Percentiles rank a stretch among this genome's conserved stretches.
Evolutionary conservation across 805 yeast genomes (phyloP).

Genomic region (Barnettozyma sucrosica): DNA sequence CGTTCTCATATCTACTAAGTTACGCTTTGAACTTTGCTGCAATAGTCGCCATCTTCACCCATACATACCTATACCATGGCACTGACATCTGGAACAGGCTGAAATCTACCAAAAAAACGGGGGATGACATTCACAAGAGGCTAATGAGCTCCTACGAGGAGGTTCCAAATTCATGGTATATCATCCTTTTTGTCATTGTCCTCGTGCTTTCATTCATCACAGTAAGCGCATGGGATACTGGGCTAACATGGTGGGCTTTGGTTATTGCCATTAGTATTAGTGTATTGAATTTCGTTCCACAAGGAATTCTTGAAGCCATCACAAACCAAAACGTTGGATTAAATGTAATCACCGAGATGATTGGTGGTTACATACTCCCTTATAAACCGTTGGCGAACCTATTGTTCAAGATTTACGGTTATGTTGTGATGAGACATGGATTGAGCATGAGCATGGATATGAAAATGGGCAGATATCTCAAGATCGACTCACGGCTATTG

Average conservation of each 20-base stretch:
- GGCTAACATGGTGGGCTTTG: slow-evolving; percentile 61
- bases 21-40: slow-evolving; percentile 61
- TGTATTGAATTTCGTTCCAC: slow-evolving; percentile 49
- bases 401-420: slow-evolving; percentile 48
- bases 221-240: slow-evolving; percentile 37
- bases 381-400: slow-evolving; percentile 49
- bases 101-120: slow-evolving; percentile 37
- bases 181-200: slow-evolving; percentile 22
- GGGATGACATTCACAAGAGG: slow-evolving; percentile 40
- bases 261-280: slow-evolving; percentile 50
- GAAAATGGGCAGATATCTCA: slow-evolving; percentile 52
- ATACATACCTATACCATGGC: slow-evolving; percentile 53
- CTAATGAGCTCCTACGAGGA: slow-evolving; percentile 53
- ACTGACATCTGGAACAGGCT: slow-evolving; percentile 43
- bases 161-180: slow-evolving; percentile 56
- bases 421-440: slow-evolving; percentile 50
- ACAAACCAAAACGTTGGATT: slow-evolving; percentile 51
- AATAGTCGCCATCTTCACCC: slow-evolving; percentile 53
- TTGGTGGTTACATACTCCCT: slow-evolving; percentile 57
- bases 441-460: slow-evolving; percentile 44
- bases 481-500: slow-evolving; percentile 50
- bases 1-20: slow-evolving; percentile 50
- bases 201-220: slow-evolving; percentile 28
- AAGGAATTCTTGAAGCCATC: slow-evolving; percentile 52
- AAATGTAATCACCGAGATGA: slow-evolving; percentile 53